Conservation (phyloP, 192 early-diverging fungal species). For the Entomortierella beljakovae region DNA sequence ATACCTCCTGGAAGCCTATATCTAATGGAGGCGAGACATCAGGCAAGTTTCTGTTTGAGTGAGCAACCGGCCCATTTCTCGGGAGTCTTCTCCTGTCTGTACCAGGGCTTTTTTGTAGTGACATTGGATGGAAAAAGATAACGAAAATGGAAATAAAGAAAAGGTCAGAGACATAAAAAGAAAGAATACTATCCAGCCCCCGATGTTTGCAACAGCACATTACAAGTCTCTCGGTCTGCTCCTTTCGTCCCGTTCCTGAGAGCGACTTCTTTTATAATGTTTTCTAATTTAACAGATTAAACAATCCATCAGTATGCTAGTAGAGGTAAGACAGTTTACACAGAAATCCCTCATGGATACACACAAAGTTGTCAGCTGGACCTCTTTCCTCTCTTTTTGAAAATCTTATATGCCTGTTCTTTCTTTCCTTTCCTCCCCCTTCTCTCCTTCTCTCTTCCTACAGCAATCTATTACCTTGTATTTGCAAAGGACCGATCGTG, state of each 20-base stretch:
- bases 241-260: conserved; percentile 46
- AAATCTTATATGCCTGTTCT: too few relatives aligned
- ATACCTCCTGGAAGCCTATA: conserved; percentile 50
- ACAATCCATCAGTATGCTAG: too few relatives aligned
- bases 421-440: too few relatives aligned
- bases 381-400: too few relatives aligned
- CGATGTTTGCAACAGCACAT: neutral
- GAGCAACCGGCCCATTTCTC: conserved; percentile 16
- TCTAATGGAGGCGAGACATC: conserved; percentile 31
- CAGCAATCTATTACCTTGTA: conserved; percentile 19
- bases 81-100: conserved; percentile 39
- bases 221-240: conserved; percentile 50
- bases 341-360: too few relatives aligned
- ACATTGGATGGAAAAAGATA: neutral
- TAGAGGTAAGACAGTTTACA: too few relatives aligned
- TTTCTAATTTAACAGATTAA: too few relatives aligned
- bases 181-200: neutral
- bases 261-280: conserved; percentile 32
- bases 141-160: neutral
- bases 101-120: conserved; percentile 12
- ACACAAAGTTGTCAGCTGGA: too few relatives aligned
- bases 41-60: conserved; percentile 22
- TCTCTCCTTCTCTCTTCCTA: neutral
- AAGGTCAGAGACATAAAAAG: neutral
- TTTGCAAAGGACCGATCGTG: conserved; percentile 40